Evolutionary conservation across 2,329 filamentous ascomycete genomes (phyloP).

Genomic region (Alternaria burnsii): DNA sequence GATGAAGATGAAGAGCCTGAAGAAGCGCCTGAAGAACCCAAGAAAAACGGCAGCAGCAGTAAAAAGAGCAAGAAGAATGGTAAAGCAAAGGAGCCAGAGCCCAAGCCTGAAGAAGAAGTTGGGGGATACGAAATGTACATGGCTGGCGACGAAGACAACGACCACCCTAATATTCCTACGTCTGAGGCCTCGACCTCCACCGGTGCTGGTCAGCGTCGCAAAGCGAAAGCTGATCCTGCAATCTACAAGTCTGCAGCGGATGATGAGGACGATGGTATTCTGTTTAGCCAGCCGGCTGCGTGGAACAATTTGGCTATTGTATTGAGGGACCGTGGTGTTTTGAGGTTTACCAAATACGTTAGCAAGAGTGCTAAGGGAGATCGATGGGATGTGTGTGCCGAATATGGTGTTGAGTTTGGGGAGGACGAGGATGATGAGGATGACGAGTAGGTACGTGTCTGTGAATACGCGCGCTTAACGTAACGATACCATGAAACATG

Average conservation of each 20-base stretch:
- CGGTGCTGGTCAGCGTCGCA: constrained; percentile 58
- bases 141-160: constrained; percentile 72
- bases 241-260: constrained; percentile 70
- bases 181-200: constrained; percentile 50
- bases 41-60: constrained; percentile 49
- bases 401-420: constrained; percentile 73
- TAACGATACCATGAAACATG: background rate
- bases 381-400: constrained; percentile 87
- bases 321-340: constrained; percentile 81
- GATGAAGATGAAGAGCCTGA: constrained; percentile 68
- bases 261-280: constrained; percentile 77
- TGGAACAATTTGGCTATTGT: constrained; percentile 97
- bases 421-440: constrained; percentile 58
- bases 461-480: background rate
- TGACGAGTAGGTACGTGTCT: constrained; percentile 17
- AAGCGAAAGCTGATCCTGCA: constrained; percentile 72
- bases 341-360: constrained; percentile 97
- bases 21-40: constrained; percentile 56
- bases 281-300: constrained; percentile 72
- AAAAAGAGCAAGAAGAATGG: constrained; percentile 38
- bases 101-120: constrained; percentile 62
- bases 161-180: constrained; percentile 59
- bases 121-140: constrained; percentile 92
- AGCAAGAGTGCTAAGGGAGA: constrained; percentile 83
- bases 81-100: constrained; percentile 26